Conservation (phyloP, 768 basidiomycete genomes). For the Leccinellum albellum region DNA sequence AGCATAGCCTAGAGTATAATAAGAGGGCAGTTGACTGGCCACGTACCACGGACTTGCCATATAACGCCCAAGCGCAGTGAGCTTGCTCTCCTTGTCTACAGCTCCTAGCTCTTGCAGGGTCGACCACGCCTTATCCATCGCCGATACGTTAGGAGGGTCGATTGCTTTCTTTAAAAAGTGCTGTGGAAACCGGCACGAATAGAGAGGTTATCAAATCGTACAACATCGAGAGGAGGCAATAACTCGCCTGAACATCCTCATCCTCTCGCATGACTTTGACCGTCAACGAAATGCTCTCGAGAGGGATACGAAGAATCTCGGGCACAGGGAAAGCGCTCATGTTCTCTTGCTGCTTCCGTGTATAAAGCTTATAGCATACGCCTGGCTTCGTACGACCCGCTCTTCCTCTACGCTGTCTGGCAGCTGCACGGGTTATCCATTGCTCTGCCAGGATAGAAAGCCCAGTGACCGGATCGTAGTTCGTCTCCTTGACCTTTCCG, state of each 20-base stretch:
- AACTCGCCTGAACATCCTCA: constrained; percentile 70
- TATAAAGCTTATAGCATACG: constrained; percentile 86
- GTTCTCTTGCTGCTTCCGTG: constrained; percentile 60
- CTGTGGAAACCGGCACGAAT: constrained; percentile 31
- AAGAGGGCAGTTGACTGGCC: background rate
- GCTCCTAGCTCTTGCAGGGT: constrained; percentile 78
- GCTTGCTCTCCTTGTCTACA: constrained; percentile 52
- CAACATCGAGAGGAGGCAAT: constrained; percentile 6
- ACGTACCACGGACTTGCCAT: constrained; percentile 43
- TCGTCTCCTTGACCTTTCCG: constrained; percentile 83
- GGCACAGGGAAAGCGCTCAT: constrained; percentile 76
- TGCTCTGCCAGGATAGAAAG: constrained; percentile 75
- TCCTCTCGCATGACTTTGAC: constrained; percentile 78
- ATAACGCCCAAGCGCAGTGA: constrained; percentile 82
- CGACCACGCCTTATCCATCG: constrained; percentile 74
- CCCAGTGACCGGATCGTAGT: constrained; percentile 63
- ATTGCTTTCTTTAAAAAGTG: constrained; percentile 70
- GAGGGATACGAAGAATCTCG: constrained; percentile 82
- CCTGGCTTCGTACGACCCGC: constrained; percentile 85
- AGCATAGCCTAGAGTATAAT: constrained; percentile 58
- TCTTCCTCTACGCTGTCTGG: constrained; percentile 80
- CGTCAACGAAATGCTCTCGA: constrained; percentile 77
- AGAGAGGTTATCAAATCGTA: background rate
- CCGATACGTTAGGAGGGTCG: constrained; percentile 71
- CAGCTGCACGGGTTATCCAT: constrained; percentile 77